Base-by-base conservation (phyloP, 805 yeast genomes). In the Spathaspora arborariae region DNA sequence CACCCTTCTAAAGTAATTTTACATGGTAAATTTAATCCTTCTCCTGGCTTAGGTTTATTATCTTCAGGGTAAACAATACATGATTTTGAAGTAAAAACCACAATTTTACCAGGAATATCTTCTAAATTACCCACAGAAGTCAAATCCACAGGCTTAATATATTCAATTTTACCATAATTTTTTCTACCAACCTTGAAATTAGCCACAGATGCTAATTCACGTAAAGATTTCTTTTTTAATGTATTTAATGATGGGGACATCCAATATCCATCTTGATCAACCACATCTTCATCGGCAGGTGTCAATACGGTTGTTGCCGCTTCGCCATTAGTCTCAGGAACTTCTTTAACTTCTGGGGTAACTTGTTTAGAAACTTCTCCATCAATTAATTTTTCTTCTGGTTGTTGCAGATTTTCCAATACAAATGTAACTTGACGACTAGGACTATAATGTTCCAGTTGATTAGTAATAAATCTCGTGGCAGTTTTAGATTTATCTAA, bases 261-360 rank as follows among this genome's bases (percentile, higher is more conserved):
- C 88, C 94, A 94, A 67, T 91, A 94, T 5, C 91, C 96, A 42
- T 85, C 79, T 11, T 81, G 82, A 44, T 84, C 80, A 22, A 74
- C 72, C 38, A 34, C 42, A 11, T 16, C 20, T 24, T 44, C 41
- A 19, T 8, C 48, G 8, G 41, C 30, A 21, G 20, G 30, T 5
- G 15, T 39, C 27, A 53, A 11, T 6, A 19, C n/a, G 20, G 18
- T 20, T 11, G 5, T 24, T 2, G 5, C n/a, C 2, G 16, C 41
- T 15, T 24, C 20, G 9, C 26, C 36, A 13, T 34, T 33, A 6
- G 4, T 7, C 8, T 20, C 8, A 7, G 18, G 2, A 16, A 19
- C 35, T 30, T 40, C 15, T 20, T 40, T 16, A 19, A 16, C 35
- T 18, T 40, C 27, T 24, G 35, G 35, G 9, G 42, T 22, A 15